Evolutionary conservation across 73 alveolate genomes (phyloP), one percentile per base, ranked within the genome.

Genomic region (Breviolum minutum): DNA sequence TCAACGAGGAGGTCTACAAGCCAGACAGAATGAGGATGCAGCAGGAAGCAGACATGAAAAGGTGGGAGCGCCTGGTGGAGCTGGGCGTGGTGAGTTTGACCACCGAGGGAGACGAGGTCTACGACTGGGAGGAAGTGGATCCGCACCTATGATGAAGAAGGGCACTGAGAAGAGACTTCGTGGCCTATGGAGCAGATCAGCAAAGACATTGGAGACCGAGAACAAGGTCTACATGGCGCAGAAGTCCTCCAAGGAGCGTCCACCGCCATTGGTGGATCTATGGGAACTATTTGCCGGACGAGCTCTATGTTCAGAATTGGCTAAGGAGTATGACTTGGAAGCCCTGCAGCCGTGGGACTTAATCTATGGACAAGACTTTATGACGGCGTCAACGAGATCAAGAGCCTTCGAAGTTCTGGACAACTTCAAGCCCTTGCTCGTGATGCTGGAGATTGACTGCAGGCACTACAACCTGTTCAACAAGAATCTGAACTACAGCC

Each of bases 61-160:
- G 86, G 30, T 30, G 63, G 63, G 24, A 77, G 63, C 62, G 86
- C 19, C 86, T 77, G 63, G 16, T 77, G 48, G 86, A 77, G 63
- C 86, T 77, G 14, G 86, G 86, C n/a, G 86, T n/a, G 63, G 30
- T 77, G 24, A 5, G n/a, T n/a, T n/a, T n/a, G n/a, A n/a, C 86
- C 7, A 61, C 61, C 63, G 70, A 30, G 69, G 89, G 14, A n/a
- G 89, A 81, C 32, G 89, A 81, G 70, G 7, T 17, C 89, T 81
- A 40, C 89, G 89, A 81, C 7, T 81, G 89, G 69, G 70, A 81
- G 68, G 63, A 61, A 76, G 86, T 77, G 86, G 86, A 77, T 10
- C 26, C 10, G 86, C 63, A 76, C 13, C 86, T 40, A 32, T 32
- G 89, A 80, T 17, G 27, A 70, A 9, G 19, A n/a, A 11, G 3